Conservation (phyloP, 495 filamentous ascomycete genomes). For the Saxophila tyrrhenica region DNA sequence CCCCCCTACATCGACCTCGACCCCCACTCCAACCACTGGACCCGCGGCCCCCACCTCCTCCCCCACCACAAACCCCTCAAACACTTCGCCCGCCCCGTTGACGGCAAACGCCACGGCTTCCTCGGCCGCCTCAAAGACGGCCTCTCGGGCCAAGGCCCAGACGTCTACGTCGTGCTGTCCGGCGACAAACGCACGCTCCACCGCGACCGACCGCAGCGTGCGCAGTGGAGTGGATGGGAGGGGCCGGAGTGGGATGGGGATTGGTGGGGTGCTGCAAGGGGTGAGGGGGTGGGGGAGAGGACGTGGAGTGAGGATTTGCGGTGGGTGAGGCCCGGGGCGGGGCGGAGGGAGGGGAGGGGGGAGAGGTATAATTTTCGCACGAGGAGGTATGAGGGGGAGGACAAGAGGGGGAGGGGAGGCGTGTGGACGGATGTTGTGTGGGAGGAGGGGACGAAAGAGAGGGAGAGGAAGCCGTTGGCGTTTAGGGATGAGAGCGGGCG, state of each 20-base stretch:
- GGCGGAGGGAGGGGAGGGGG: background rate
- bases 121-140: slow-evolving; percentile 26
- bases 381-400: slow-evolving; percentile 4
- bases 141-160: slow-evolving; percentile 22
- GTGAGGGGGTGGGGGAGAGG: slow-evolving; percentile 6
- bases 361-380: slow-evolving; percentile 10
- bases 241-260: background rate
- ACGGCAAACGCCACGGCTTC: slow-evolving; percentile 23
- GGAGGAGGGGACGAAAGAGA: background rate
- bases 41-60: background rate
- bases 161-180: slow-evolving; percentile 25
- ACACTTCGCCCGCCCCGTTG: slow-evolving; percentile 25
- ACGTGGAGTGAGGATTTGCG: background rate
- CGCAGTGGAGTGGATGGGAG: slow-evolving; percentile 10
- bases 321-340: background rate
- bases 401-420: background rate
- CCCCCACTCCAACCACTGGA: slow-evolving; percentile 4
- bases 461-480: slow-evolving; percentile 2
- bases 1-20: slow-evolving; percentile 8
- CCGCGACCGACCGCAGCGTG: slow-evolving; percentile 12
- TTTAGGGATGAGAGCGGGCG: background rate
- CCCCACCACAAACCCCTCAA: slow-evolving; percentile 1
- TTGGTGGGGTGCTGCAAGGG: background rate
- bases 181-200: slow-evolving; percentile 18
- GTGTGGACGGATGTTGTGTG: slow-evolving; percentile 13